Evolutionary conservation across 208 protist species (phyloP).

Genomic region (Leptomonas seymouri): DNA sequence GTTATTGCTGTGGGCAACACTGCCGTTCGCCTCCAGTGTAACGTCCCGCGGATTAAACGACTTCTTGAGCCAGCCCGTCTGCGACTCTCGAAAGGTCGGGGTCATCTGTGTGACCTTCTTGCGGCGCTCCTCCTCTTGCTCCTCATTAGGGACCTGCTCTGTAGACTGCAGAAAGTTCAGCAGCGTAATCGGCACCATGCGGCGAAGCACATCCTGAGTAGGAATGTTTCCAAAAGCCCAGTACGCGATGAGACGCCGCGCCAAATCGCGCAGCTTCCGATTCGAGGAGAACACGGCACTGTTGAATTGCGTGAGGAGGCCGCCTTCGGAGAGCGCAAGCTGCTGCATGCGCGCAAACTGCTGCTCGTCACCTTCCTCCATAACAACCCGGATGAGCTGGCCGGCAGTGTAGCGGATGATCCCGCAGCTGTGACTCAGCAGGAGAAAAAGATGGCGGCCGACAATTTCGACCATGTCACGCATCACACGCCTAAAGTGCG

Average conservation of each 20-base stretch:
- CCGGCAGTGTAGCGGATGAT: constrained; percentile 86
- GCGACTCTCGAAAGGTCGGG: constrained; percentile 53
- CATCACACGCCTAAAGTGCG: constrained; percentile 70
- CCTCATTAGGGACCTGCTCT: constrained; percentile 52
- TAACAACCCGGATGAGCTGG: constrained; percentile 88
- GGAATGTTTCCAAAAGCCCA: constrained; percentile 83
- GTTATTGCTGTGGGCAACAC: background rate
- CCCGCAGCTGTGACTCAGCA: constrained; percentile 81
- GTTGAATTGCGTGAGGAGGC: constrained; percentile 89
- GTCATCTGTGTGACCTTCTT: constrained; percentile 71
- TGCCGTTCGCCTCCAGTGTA: constrained; percentile 20
- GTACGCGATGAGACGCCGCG: constrained; percentile 80
- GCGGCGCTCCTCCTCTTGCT: constrained; percentile 53
- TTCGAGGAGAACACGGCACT: constrained; percentile 72
- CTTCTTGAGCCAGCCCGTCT: constrained; percentile 83
- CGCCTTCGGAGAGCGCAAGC: constrained; percentile 82
- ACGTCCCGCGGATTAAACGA: constrained; percentile 65
- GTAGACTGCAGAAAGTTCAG: constrained; percentile 85
- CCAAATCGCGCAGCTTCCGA: constrained; percentile 75
- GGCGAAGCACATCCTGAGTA: constrained; percentile 86
- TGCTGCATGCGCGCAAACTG: constrained; percentile 87
- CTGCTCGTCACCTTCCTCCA: constrained; percentile 90
- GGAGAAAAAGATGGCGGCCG: constrained; percentile 73
- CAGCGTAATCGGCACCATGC: constrained; percentile 87
- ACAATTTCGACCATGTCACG: constrained; percentile 62